Evolutionary conservation across 2,329 filamentous ascomycete species (phyloP).

Genomic region (Simplicillium aogashimaense): DNA sequence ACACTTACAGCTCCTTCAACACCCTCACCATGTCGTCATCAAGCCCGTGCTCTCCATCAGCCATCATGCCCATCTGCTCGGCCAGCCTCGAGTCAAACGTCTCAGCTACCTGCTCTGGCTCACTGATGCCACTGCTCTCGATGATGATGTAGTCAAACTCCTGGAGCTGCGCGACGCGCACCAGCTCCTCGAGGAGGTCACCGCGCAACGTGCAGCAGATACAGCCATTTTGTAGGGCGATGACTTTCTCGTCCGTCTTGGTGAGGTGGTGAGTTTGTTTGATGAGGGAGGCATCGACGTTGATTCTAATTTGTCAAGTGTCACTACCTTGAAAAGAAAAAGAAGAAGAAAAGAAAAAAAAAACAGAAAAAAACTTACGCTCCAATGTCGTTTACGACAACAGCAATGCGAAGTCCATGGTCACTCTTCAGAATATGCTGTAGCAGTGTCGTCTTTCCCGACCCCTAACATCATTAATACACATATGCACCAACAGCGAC

Average conservation of each 20-base stretch:
- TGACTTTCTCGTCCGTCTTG: constrained; percentile 52
- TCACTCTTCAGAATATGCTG: constrained; percentile 58
- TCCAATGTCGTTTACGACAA: constrained; percentile 67
- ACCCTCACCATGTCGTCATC: constrained; percentile 24
- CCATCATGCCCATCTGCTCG: constrained; percentile 30
- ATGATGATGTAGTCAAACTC: constrained; percentile 64
- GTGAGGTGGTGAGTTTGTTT: constrained; percentile 44
- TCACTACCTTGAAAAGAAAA: fast-evolving
- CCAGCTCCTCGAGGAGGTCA: constrained; percentile 61
- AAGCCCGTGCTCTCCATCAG: constrained; percentile 18
- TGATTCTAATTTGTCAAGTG: constrained; percentile 32
- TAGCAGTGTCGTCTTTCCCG: constrained; percentile 62
- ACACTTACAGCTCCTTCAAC: constrained; percentile 23
- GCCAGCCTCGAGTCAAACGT: constrained; percentile 54
- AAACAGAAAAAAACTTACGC: no score
- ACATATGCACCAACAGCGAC: neutral
- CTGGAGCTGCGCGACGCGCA: constrained; percentile 48
- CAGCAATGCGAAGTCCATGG: constrained; percentile 58
- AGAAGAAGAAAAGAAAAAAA: no score
- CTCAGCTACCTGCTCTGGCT: constrained; percentile 65
- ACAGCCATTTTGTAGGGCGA: constrained; percentile 62
- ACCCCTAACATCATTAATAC: constrained; percentile 34
- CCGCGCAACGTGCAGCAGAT: constrained; percentile 69
- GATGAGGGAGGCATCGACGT: constrained; percentile 55
- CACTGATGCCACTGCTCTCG: constrained; percentile 63